Evolutionary conservation across 176 grass and related monocot species (phyloP).

Genomic region (Bromus sterilis): DNA sequence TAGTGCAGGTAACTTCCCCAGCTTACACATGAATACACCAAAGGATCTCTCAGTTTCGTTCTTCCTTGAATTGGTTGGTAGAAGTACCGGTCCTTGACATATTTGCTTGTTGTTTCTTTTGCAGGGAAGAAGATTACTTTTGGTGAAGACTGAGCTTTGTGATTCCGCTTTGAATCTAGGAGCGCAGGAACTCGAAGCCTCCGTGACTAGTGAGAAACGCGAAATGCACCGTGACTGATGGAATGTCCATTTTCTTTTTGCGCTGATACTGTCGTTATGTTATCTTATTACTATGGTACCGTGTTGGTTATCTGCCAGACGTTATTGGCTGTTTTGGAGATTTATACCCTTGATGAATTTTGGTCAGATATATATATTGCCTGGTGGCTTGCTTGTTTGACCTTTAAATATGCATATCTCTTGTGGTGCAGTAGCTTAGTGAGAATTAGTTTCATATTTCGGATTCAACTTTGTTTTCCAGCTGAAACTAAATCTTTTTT

Average conservation of each 20-base stretch:
- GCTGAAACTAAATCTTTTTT: too few relatives aligned
- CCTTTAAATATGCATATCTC: background rate
- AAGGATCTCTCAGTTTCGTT: background rate
- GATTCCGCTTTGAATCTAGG: background rate
- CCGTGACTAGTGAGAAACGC: background rate
- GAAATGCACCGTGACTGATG: background rate
- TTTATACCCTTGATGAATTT: background rate
- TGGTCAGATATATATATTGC: background rate
- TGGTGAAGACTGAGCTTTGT: constrained; percentile 21
- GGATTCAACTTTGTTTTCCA: too few relatives aligned
- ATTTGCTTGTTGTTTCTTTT: background rate
- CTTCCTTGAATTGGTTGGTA: background rate
- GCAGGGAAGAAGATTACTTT: constrained; percentile 67
- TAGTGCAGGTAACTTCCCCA: constrained; percentile 41
- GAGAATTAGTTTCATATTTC: too few relatives aligned
- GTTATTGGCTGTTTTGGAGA: background rate
- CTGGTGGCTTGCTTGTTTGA: background rate
- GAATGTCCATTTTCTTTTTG: background rate
- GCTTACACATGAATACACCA: background rate
- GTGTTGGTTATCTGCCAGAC: background rate
- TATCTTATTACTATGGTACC: background rate
- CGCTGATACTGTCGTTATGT: background rate
- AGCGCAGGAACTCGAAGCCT: background rate
- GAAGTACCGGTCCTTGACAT: background rate
- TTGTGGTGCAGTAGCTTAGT: too few relatives aligned